Percentiles rank a stretch among this genome's conserved stretches.
These are phyloP conservation scores for Catharanthus roseus DNA, from an alignment of 257 asterid species.

Conservation along the genomic window DNA sequence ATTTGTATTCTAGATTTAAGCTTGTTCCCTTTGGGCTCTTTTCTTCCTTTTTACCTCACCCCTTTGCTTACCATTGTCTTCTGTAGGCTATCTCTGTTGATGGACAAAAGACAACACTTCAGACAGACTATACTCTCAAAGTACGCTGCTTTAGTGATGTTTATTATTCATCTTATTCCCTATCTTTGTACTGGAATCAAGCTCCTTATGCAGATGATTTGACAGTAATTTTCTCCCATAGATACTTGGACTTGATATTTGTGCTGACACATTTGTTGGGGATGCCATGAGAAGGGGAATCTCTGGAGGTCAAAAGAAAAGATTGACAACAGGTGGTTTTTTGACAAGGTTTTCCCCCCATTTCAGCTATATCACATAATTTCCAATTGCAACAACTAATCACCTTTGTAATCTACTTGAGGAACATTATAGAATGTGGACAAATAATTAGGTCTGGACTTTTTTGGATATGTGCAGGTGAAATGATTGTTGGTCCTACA, in stretches of 20 bases:
- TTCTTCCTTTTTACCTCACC: not conserved
- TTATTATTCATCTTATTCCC: not conserved
- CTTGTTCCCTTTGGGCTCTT: no score
- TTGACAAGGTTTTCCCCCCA: not conserved
- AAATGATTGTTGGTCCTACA: constrained; percentile 56
- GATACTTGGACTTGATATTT: constrained; percentile 55
- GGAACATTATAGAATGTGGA: not conserved
- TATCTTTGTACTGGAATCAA: not conserved
- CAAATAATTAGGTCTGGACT: not conserved
- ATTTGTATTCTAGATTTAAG: no score
- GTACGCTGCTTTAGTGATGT: constrained; percentile 18
- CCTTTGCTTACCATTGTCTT: not conserved
- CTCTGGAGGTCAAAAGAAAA: constrained; percentile 58
- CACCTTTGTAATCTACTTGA: not conserved
- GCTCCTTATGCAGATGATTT: not conserved
- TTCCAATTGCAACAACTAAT: not conserved
- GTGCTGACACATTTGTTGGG: constrained; percentile 46
- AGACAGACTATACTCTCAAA: constrained; percentile 48
- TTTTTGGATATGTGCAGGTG: constrained; percentile 28
- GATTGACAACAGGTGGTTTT: constrained; percentile 44
- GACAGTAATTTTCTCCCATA: constrained; percentile 5
- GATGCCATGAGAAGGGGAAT: constrained; percentile 54
- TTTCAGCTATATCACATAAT: not conserved
- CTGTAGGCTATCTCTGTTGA: constrained; percentile 42
- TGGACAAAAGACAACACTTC: constrained; percentile 46